Percentiles rank a stretch among this genome's conserved stretches.
Conservation (phyloP, 2,329 filamentous ascomycete genomes). For the Aspergillus latus region DNA sequence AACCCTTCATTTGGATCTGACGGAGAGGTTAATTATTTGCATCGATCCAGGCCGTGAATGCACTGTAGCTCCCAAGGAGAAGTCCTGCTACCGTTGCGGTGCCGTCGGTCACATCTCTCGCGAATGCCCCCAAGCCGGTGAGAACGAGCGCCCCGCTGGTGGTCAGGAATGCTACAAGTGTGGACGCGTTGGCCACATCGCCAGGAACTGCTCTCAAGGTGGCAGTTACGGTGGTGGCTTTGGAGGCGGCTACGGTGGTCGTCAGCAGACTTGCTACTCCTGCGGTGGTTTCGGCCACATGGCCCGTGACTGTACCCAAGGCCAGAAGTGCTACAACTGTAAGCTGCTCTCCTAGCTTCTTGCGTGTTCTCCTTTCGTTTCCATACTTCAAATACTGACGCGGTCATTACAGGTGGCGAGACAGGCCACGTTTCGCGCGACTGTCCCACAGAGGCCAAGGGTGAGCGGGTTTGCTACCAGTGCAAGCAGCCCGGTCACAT, state of each 20-base stretch:
- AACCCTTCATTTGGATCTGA: background rate
- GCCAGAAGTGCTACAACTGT: conserved; percentile 99
- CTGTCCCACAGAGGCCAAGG: conserved; percentile 86
- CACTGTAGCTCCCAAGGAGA: conserved; percentile 84
- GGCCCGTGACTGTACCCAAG: conserved; percentile 97
- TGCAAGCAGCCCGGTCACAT: conserved; percentile 85
- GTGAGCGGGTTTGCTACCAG: conserved; percentile 98
- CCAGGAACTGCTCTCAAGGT: conserved; percentile 61
- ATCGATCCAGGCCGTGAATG: conserved; percentile 73
- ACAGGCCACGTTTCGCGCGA: conserved; percentile 93
- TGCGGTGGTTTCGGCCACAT: conserved; percentile 97
- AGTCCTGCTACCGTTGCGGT: conserved; percentile 65
- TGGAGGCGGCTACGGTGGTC: conserved; percentile 53
- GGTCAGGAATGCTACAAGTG: conserved; percentile 94
- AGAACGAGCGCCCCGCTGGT: conserved; percentile 50
- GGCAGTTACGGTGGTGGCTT: conserved; percentile 39
- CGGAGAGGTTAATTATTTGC: conserved; percentile 17
- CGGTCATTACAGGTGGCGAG: conserved; percentile 61
- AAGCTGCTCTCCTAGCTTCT: conserved; percentile 29
- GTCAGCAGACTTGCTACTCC: conserved; percentile 91
- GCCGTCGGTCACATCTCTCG: conserved; percentile 87
- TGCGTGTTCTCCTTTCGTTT: background rate
- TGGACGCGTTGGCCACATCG: conserved; percentile 93
- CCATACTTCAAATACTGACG: conserved; percentile 6
- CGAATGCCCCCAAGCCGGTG: conserved; percentile 58